Base-by-base conservation (phyloP, 1,284 basidiomycete genomes). In the Heterobasidion annosum region DNA sequence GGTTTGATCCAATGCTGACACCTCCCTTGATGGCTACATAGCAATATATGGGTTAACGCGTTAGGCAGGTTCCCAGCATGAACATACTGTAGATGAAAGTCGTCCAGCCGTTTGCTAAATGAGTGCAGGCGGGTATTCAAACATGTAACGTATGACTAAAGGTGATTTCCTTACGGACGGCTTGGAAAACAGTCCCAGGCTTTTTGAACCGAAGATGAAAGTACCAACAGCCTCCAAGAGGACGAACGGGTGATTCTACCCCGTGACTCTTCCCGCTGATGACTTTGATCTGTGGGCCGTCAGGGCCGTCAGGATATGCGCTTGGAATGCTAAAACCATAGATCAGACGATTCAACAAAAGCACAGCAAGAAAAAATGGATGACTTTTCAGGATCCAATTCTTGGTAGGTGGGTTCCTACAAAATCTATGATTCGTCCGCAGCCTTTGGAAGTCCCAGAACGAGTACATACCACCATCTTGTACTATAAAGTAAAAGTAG, bases 221-320 rank as follows among this genome's bases (percentile, higher is more conserved):
- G 70, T 86, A 98, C 88, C 92, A 94, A 69, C 93, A 95, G 1
- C 93, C 93, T 13, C 93, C 94, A 3, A 95, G 81, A 0, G 92
- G 89, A 52, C 88, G 76, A 33, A 98, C 93, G 16, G 93, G 93
- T 1, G 91, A 94, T 65, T 88, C 83, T 9, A 88, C 78, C 8
- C 91, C 93, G 61, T 93, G 82, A 57, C 89, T 91, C 66, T 86
- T 85, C 12, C 96, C 96, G 57, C 89, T 91, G 60, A 98, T 90
- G 44, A 98, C 87, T 62, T 85, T 91, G 64, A 98, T 76, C 58
- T 78, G 79, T 12, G 79, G 73, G 3, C 91, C 91, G 37, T 89
- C 79, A 3, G 73, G 71, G 32, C 91, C 88, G 54, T 80, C 73
- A 1, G 91, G 92, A 63, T 81, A 83, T 3, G 83, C 86, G 7